phyloP scores from a whole-genome alignment of 2,329 filamentous ascomycete species.

The Seiridium unicorne region DNA sequence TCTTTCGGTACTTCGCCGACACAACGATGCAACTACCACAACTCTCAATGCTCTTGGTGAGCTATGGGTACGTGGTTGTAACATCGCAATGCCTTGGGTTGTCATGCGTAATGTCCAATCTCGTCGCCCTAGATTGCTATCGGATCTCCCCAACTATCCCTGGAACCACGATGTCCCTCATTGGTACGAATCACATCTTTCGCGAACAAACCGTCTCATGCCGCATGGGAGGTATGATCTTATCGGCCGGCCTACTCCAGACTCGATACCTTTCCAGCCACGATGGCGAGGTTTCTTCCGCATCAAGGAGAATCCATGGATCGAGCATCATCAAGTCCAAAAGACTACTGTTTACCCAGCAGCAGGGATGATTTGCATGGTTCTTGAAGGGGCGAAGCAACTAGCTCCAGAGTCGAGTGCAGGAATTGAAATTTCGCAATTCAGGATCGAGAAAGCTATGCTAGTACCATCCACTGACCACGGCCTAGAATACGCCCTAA shows the following conservation, averaged over 20 bases:
- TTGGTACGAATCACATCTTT: constrained; percentile 52
- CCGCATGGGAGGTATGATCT: constrained; percentile 47
- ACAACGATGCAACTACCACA: constrained; percentile 14
- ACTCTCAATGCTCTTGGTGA: constrained; percentile 15
- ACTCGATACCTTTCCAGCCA: constrained; percentile 43
- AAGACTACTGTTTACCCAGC: constrained; percentile 50
- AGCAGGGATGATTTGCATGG: constrained; percentile 49
- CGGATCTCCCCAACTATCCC: constrained; percentile 48
- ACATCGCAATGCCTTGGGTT: constrained; percentile 17
- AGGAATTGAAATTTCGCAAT: constrained; percentile 42
- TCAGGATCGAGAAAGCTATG: constrained; percentile 50
- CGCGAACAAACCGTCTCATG: constrained; percentile 40
- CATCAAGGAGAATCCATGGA: constrained; percentile 49
- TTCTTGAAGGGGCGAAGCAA: constrained; percentile 44
- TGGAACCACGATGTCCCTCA: constrained; percentile 53
- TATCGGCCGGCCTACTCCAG: constrained; percentile 43
- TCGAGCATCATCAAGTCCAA: constrained; percentile 50
- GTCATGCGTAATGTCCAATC: constrained; percentile 16
- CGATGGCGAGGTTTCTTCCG: constrained; percentile 50
- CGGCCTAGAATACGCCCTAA: constrained; percentile 50
- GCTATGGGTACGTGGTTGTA: constrained; percentile 16
- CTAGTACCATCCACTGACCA: constrained; percentile 43
- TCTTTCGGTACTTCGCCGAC: constrained; percentile 15
- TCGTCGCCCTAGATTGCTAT: constrained; percentile 26
- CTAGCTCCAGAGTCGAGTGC: constrained; percentile 23